These are phyloP conservation scores for Plasmopara muralis DNA, from an alignment of 352 stramenopile genomes.

Conservation along the genomic window DNA sequence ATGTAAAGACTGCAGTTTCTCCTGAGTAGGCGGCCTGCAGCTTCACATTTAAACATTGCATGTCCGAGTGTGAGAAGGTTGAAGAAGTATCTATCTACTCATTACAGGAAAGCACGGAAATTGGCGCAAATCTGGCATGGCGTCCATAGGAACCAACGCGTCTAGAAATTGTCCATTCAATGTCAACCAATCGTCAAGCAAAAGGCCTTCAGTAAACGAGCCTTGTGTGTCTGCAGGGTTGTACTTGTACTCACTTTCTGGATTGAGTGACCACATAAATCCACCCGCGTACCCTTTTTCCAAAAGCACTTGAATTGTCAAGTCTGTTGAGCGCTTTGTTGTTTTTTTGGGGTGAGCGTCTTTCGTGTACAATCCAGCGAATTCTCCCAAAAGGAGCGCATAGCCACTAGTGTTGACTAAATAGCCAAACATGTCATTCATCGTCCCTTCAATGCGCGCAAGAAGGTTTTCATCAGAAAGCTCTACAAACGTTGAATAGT, in stretches of 20 bases:
- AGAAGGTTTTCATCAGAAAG: conserved; percentile 48
- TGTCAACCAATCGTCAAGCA: conserved; percentile 75
- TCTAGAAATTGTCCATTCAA: conserved; percentile 61
- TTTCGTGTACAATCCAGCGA: conserved; percentile 62
- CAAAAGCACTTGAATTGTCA: conserved; percentile 63
- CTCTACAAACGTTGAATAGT: conserved; percentile 54
- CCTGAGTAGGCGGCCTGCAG: too few relatives aligned
- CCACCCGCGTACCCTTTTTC: conserved; percentile 56
- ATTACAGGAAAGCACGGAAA: conserved; percentile 50
- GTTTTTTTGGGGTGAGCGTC: conserved; percentile 61
- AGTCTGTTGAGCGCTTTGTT: conserved; percentile 64
- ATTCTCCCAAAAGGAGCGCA: conserved; percentile 67
- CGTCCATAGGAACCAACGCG: conserved; percentile 62
- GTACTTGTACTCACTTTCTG: conserved; percentile 71
- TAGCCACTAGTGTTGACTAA: conserved; percentile 39
- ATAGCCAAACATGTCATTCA: conserved; percentile 78
- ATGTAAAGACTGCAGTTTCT: too few relatives aligned
- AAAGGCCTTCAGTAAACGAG: conserved; percentile 60
- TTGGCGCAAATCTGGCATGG: conserved; percentile 46
- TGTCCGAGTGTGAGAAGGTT: too few relatives aligned
- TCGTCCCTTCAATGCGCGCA: conserved; percentile 42
- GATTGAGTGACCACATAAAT: conserved; percentile 83
- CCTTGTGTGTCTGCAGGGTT: conserved; percentile 54
- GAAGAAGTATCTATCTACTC: too few relatives aligned
- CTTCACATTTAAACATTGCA: too few relatives aligned